Percentiles rank a stretch among this genome's conserved stretches.
These are phyloP conservation scores for Cyberlindnera galapagoensis DNA, from an alignment of 805 yeast genomes.

Conservation along the genomic window DNA sequence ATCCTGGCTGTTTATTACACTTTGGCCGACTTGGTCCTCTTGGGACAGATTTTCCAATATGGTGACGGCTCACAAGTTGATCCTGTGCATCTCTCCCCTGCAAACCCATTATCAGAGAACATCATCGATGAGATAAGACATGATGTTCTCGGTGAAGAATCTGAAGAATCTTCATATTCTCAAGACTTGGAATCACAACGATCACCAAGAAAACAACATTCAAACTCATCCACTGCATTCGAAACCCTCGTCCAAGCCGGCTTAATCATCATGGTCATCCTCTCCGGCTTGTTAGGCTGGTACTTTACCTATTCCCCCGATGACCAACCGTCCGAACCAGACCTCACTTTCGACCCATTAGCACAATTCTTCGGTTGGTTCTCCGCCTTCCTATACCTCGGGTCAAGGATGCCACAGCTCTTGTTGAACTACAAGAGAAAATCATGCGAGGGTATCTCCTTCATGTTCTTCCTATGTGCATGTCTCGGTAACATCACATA, in stretches of 20 bases:
- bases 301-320: constrained; percentile 51
- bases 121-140: constrained; percentile 57
- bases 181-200: constrained; percentile 6
- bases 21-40: constrained; percentile 76
- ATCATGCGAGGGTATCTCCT: constrained; percentile 92
- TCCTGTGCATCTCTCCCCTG: constrained; percentile 79
- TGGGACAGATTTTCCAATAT: constrained; percentile 79
- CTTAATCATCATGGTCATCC: constrained; percentile 60
- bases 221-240: constrained; percentile 6
- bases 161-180: constrained; percentile 10
- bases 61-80: constrained; percentile 59
- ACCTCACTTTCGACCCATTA: constrained; percentile 57
- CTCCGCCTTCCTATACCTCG: constrained; percentile 70
- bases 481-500: constrained; percentile 91
- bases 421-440: constrained; percentile 77
- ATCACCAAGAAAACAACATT: neutral
- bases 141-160: constrained; percentile 27
- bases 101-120: constrained; percentile 73
- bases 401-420: constrained; percentile 91
- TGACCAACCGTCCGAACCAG: constrained; percentile 28
- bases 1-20: constrained; percentile 90
- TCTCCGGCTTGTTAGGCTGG: constrained; percentile 89
- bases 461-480: constrained; percentile 90
- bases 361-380: constrained; percentile 86
- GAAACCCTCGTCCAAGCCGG: constrained; percentile 25